Base-by-base conservation (phyloP, 768 basidiomycete genomes). In the Mycena epipterygia region DNA sequence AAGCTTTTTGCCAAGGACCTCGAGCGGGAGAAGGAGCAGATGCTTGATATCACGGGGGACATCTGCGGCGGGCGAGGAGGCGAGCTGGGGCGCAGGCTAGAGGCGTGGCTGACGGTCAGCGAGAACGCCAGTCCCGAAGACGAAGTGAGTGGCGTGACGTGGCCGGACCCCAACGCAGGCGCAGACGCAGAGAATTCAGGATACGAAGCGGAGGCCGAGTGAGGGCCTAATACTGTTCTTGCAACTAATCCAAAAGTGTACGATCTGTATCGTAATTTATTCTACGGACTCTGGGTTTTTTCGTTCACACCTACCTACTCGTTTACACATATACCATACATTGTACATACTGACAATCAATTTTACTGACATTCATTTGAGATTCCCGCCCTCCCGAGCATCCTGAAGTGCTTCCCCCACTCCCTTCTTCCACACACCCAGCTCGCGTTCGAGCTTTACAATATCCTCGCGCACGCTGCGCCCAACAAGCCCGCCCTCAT, bases 41-140 rank as follows among this genome's bases (percentile, higher is more conserved):
- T 89, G 83, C 79, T 95, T 77, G 87, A 90, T 66, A 89, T 85
- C 60, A 90, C 88, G 41, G 93, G 93, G 0, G 93, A 94, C 77
- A 87, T 91, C 30, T 93, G 93, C 79, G 93, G 93, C 42, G 93
- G 93, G 39, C 85, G 91, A 21, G 93, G 93, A 0, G 93, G 93
- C 12, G 93, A 94, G 82, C 81, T 95, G 9, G 93, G 93, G 44
- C 81, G 91, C 60, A 80, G 93, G 64, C 80, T 95, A 62, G 93
- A 95, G 80, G 93, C 90, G 46, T 92, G 93, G 90, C 82, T 94
- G 73, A 87, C 84, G 9, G 84, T 86, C 5, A 84, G 78, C 70
- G 84, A 81, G 37, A 77, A 78, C 29, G 77, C 46, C 5, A 73
- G 64, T 41, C 68, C 67, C 3, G 72, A 70, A 27, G 72, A 73